Conservation (phyloP, 2,329 filamentous ascomycete species). For the Penicillium thymicola region DNA sequence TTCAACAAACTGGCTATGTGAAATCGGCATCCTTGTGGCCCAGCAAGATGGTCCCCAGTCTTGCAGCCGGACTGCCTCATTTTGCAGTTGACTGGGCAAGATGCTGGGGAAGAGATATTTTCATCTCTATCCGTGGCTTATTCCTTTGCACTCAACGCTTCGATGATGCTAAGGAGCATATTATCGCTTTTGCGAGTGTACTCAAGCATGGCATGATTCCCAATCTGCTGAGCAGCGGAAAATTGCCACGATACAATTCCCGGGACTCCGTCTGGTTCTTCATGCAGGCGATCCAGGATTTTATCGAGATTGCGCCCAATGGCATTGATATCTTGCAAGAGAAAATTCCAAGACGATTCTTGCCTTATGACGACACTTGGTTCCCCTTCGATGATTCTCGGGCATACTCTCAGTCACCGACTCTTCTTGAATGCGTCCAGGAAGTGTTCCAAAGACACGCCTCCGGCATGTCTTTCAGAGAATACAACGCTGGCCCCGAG, state of each 20-base stretch:
- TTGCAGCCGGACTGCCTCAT: conserved; percentile 90
- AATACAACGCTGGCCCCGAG: conserved; percentile 85
- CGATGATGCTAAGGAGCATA: conserved; percentile 86
- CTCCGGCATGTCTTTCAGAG: conserved; percentile 82
- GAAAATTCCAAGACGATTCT: conserved; percentile 76
- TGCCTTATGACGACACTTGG: conserved; percentile 95
- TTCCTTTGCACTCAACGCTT: conserved; percentile 86
- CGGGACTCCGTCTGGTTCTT: conserved; percentile 98
- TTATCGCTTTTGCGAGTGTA: conserved; percentile 89
- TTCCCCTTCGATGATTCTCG: conserved; percentile 76
- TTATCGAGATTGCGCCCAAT: conserved; percentile 74
- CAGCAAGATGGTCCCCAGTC: conserved; percentile 73
- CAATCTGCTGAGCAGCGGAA: conserved; percentile 83
- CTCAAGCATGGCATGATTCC: conserved; percentile 98
- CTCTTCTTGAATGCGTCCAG: conserved; percentile 84
- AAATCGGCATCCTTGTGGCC: conserved; percentile 91
- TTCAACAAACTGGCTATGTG: conserved; percentile 85
- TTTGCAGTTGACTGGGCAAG: conserved; percentile 92
- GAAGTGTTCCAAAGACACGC: conserved; percentile 92
- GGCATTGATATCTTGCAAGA: conserved; percentile 71
- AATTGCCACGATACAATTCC: conserved; percentile 87
- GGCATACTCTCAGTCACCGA: conserved; percentile 81
- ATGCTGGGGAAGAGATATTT: conserved; percentile 96
- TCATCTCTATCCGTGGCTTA: conserved; percentile 91
- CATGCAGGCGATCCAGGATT: conserved; percentile 93